These are phyloP conservation scores for Cardamine chenopodiifolia DNA, from an alignment of 345 rosid species.

Conservation along the genomic window DNA sequence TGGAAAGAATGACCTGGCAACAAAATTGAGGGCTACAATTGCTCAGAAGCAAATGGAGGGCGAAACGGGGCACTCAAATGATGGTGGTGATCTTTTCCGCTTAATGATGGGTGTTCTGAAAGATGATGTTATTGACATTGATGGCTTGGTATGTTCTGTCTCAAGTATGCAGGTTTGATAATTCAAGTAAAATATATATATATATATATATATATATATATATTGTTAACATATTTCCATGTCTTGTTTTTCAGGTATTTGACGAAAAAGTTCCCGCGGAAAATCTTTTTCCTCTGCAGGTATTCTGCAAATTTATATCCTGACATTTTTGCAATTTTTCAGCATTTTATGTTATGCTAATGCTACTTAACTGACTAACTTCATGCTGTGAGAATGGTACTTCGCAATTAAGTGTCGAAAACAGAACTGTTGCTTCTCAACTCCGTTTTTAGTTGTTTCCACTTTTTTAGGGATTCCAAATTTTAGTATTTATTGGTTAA, in stretches of 20 bases:
- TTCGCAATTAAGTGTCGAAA: slow-evolving; percentile 1
- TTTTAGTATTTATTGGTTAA: slow-evolving; percentile 28
- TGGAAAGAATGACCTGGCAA: slow-evolving; percentile 86
- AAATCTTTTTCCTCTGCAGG: slow-evolving; percentile 93
- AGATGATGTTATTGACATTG: slow-evolving; percentile 93
- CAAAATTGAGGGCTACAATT: slow-evolving; percentile 87
- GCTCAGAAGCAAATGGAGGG: slow-evolving; percentile 93
- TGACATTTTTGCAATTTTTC: not conserved
- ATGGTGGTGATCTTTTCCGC: slow-evolving; percentile 83
- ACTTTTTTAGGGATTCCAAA: slow-evolving; percentile 1
- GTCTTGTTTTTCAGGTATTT: slow-evolving; percentile 62
- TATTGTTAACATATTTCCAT: slow-evolving; percentile 6
- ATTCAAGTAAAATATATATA: no score
- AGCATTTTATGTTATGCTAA: not conserved
- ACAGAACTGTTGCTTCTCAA: slow-evolving; percentile 11
- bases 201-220: no score
- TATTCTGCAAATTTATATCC: slow-evolving; percentile 34
- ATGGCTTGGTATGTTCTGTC: slow-evolving; percentile 76
- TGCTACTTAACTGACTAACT: slow-evolving; percentile 5
- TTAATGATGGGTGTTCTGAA: slow-evolving; percentile 84
- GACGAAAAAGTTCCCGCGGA: slow-evolving; percentile 85
- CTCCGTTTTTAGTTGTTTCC: slow-evolving; percentile 9
- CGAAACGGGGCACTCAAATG: slow-evolving; percentile 74
- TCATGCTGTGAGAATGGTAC: slow-evolving; percentile 26
- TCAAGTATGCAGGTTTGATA: slow-evolving; percentile 13